phyloP scores from a whole-genome alignment of 805 yeast species.

The Wickerhamiella slavikovae region DNA sequence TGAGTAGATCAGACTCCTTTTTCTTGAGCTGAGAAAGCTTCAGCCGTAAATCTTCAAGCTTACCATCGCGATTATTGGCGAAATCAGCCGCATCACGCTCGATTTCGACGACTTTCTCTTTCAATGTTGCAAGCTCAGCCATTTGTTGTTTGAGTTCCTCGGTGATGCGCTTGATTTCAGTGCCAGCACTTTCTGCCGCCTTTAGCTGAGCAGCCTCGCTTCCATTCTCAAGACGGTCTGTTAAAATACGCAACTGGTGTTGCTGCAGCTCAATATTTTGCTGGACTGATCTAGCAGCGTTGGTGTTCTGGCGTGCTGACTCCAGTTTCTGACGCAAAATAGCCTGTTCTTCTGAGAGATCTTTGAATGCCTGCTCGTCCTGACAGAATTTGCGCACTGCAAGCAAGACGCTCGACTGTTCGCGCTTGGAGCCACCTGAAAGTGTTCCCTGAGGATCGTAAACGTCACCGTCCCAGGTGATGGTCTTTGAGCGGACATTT shows the following conservation, averaged over 20 bases:
- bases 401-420: not conserved
- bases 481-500: constrained; percentile 54
- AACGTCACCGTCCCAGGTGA: constrained; percentile 80
- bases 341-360: constrained; percentile 18
- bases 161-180: constrained; percentile 1
- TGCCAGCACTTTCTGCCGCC: not conserved
- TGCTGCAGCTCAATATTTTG: not conserved
- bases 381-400: no score
- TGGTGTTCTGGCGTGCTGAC: not conserved
- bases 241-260: not conserved
- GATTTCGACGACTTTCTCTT: constrained; percentile 21
- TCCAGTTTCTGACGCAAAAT: not conserved
- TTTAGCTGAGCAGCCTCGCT: constrained; percentile 1
- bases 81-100: constrained; percentile 72
- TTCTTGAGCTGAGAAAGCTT: constrained; percentile 16
- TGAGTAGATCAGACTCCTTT: constrained; percentile 2
- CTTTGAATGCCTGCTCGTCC: constrained; percentile 31
- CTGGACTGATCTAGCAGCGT: not conserved
- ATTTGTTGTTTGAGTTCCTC: not conserved
- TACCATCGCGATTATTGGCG: constrained; percentile 55
- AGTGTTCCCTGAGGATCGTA: constrained; percentile 93
- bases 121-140: not conserved
- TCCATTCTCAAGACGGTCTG: constrained; percentile 1
- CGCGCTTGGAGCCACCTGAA: constrained; percentile 60
- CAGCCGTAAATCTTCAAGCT: constrained; percentile 32